A percentile compares a stretch with the other conserved stretches of the same genome.
Conservation (phyloP, 169 alveolate genomes). For the Cryptosporidium muris region DNA sequence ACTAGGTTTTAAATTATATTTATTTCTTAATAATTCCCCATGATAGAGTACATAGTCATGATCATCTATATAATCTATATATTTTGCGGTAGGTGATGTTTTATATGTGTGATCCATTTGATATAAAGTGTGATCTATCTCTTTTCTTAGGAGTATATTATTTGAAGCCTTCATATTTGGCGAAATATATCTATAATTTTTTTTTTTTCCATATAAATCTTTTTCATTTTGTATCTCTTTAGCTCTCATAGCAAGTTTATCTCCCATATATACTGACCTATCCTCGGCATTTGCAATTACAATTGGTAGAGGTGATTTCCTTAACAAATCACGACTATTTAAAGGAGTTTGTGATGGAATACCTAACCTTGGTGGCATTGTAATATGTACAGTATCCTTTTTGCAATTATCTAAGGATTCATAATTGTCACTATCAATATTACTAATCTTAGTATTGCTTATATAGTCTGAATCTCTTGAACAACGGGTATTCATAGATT, state of each 20-base stretch:
- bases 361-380: slow-evolving; percentile 69
- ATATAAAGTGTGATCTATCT: too few relatives aligned
- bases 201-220: not conserved
- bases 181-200: too few relatives aligned
- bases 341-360: slow-evolving; percentile 61
- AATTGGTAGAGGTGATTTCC: slow-evolving; percentile 62
- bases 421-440: not conserved
- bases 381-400: slow-evolving; percentile 42
- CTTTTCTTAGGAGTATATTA: too few relatives aligned
- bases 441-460: not conserved
- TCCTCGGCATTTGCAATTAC: slow-evolving; percentile 56
- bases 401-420: slow-evolving; percentile 1
- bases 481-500: not conserved
- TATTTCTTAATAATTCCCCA: slow-evolving; percentile 50
- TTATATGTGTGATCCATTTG: too few relatives aligned
- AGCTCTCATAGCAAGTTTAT: slow-evolving; percentile 44
- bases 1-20: slow-evolving; percentile 6
- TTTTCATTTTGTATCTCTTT: slow-evolving; percentile 8
- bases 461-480: not conserved
- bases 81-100: too few relatives aligned
- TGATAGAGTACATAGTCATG: slow-evolving; percentile 35
- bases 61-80: not conserved
- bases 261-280: slow-evolving; percentile 61
- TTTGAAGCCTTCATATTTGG: too few relatives aligned
- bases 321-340: slow-evolving; percentile 26